phyloP scores from a whole-genome alignment of 2,329 filamentous ascomycete genomes.

The Claviceps paspali region DNA sequence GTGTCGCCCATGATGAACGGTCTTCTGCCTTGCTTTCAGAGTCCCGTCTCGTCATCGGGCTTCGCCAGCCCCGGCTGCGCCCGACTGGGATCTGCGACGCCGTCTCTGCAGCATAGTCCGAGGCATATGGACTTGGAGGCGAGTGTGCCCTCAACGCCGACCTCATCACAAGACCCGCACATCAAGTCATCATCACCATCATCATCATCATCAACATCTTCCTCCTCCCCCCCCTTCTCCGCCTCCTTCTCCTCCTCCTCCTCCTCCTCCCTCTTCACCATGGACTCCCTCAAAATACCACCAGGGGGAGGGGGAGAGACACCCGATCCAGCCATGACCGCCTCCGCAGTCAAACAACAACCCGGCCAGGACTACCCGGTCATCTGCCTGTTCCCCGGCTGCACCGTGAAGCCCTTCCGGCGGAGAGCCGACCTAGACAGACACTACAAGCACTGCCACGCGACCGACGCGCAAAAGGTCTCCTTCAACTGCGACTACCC shows the following conservation, averaged over 20 bases:
- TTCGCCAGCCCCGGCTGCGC: conserved; percentile 1
- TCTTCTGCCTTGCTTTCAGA: background rate
- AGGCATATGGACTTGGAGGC: conserved; percentile 7
- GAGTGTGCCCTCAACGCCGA: conserved; percentile 7
- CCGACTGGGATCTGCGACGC: conserved; percentile 5
- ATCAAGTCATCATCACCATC: conserved; percentile 4
- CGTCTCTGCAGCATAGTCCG: conserved; percentile 8
- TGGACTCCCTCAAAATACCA: too few relatives aligned
- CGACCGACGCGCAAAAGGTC: conserved; percentile 23
- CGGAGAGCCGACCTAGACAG: conserved; percentile 39
- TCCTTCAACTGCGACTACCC: conserved; percentile 36
- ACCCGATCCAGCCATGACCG: too few relatives aligned
- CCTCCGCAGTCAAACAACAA: too few relatives aligned
- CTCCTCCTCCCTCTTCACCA: too few relatives aligned
- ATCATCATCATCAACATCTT: background rate
- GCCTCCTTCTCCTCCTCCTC: too few relatives aligned
- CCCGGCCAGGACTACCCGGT: conserved; percentile 19
- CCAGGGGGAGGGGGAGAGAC: too few relatives aligned
- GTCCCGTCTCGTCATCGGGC: conserved; percentile 1
- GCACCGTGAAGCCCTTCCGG: conserved; percentile 30
- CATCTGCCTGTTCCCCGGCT: conserved; percentile 24
- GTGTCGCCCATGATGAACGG: conserved; percentile 1
- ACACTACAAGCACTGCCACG: conserved; percentile 35
- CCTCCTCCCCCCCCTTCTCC: too few relatives aligned
- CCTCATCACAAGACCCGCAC: conserved; percentile 5